Evolutionary conservation across 257 asterid species (phyloP).

Genomic region (Vinca minor): DNA sequence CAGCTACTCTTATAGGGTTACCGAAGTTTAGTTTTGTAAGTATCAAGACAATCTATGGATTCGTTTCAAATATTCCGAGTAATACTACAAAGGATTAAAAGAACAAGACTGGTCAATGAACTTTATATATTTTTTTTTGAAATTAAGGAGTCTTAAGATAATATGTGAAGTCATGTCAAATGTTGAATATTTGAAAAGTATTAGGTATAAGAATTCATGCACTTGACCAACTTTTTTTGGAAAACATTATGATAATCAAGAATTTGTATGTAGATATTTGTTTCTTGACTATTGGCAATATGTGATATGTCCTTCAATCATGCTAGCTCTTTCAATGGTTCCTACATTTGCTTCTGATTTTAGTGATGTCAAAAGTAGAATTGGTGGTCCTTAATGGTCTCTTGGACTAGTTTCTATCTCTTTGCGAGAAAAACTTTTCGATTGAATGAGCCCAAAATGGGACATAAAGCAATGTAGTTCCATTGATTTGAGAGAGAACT

Average conservation of each 20-base stretch:
- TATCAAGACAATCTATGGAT: background rate
- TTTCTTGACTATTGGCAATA: conserved; percentile 10
- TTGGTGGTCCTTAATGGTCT: conserved; percentile 13
- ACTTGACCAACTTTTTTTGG: background rate
- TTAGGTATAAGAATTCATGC: background rate
- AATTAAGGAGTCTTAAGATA: background rate
- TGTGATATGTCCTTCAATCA: background rate
- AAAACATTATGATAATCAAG: background rate
- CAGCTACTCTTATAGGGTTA: no score
- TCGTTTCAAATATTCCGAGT: background rate
- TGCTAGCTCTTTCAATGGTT: conserved; percentile 9
- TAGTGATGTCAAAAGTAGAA: conserved; percentile 7
- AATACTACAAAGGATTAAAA: no score
- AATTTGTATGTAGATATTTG: background rate
- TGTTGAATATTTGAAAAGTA: background rate
- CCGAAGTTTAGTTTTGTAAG: no score
- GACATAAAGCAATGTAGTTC: conserved; percentile 3
- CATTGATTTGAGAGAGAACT: conserved; percentile 12
- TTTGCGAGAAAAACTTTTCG: conserved; percentile 11
- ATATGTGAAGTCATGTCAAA: background rate
- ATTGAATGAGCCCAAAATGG: conserved; percentile 16
- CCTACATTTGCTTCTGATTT: conserved; percentile 1
- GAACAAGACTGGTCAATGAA: no score
- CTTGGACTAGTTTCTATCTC: background rate
- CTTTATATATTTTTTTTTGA: no score